Percentiles rank a stretch among this genome's conserved stretches.
These are phyloP conservation scores for Aspergillus viridinutans DNA, from an alignment of 2,329 filamentous ascomycete species.

Conservation along the genomic window DNA sequence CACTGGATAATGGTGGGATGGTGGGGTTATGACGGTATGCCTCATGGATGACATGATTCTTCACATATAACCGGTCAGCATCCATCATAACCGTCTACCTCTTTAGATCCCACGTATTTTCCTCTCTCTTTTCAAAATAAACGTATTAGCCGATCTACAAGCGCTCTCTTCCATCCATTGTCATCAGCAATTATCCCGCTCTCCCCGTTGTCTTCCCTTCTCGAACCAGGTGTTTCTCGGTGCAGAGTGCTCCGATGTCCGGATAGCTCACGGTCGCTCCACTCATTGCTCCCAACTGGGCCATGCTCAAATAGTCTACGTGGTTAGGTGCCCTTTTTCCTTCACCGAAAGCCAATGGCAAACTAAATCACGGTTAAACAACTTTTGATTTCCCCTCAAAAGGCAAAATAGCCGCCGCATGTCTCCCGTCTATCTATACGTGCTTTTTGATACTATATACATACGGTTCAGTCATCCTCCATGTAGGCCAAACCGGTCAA, in stretches of 20 bases:
- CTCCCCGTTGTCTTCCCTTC: background rate
- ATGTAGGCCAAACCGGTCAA: background rate
- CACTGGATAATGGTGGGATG: background rate
- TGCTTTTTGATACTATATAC: background rate
- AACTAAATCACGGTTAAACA: background rate
- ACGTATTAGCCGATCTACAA: background rate
- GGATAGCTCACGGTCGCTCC: slow-evolving; percentile 2
- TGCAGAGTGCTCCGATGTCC: slow-evolving; percentile 30
- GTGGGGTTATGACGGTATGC: background rate
- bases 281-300: slow-evolving; percentile 1
- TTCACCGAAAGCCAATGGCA: background rate
- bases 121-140: background rate
- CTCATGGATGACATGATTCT: background rate
- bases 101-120: background rate
- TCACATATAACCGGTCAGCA: background rate
- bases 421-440: background rate
- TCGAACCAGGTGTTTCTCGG: slow-evolving; percentile 13
- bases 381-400: background rate
- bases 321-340: background rate
- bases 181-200: background rate
- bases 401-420: background rate
- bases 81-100: background rate
- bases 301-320: background rate
- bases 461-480: background rate
- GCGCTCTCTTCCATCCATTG: background rate